A percentile compares a stretch with the other conserved stretches of the same genome.
Evolutionary conservation across 1,284 basidiomycete species (phyloP).

Genomic region (Sparassis latifolia): DNA sequence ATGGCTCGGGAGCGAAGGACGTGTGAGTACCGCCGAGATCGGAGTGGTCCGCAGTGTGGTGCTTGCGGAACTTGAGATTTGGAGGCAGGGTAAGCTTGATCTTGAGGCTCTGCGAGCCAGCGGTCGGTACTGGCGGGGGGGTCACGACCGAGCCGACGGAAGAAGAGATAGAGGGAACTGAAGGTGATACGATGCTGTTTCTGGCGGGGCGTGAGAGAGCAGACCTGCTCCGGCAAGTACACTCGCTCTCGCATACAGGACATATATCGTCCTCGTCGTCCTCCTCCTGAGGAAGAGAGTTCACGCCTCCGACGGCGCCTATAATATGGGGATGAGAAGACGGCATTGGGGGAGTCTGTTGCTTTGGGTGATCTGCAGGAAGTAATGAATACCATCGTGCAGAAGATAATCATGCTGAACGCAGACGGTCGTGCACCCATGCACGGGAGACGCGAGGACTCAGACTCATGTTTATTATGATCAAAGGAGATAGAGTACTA

Average conservation of each 20-base stretch:
- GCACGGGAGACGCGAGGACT: not conserved
- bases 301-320: conserved; percentile 30
- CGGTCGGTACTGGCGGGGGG: conserved; percentile 20
- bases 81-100: conserved; percentile 69
- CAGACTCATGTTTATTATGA: not conserved
- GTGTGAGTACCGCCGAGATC: conserved; percentile 1
- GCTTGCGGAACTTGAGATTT: conserved; percentile 26
- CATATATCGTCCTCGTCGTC: conserved; percentile 76
- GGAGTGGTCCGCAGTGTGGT: conserved; percentile 9
- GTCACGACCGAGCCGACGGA: conserved; percentile 15
- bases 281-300: conserved; percentile 27
- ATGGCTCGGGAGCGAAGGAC: too few relatives aligned
- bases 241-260: conserved; percentile 80
- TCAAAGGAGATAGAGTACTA: not conserved
- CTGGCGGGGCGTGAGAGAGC: conserved; percentile 17
- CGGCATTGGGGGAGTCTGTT: conserved; percentile 55
- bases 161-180: conserved; percentile 19
- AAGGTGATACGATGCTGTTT: conserved; percentile 15
- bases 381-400: conserved; percentile 4
- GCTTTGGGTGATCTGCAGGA: conserved; percentile 46
- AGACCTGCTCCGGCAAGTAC: conserved; percentile 54
- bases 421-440: not conserved
- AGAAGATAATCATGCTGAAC: too few relatives aligned
- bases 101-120: conserved; percentile 39
- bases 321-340: conserved; percentile 61